Evolutionary conservation across 23 red algal genomes (phyloP).

Genomic region (Gracilariopsis chorda): DNA sequence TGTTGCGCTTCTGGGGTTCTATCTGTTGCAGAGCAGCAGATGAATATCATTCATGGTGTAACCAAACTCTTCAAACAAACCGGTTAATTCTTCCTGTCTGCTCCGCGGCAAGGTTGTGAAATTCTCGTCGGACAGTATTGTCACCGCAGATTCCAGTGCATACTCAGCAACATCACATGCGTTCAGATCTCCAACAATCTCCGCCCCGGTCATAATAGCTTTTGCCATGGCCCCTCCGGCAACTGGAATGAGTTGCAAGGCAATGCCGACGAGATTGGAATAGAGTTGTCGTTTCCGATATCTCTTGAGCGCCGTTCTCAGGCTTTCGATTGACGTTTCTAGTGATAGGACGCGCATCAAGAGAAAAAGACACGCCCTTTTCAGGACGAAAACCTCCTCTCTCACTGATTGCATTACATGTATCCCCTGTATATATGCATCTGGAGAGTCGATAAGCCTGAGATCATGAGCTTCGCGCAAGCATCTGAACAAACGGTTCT

Average conservation of each 20-base stretch:
- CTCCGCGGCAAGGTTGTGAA: background rate
- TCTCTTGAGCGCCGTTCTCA: background rate
- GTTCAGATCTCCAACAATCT: background rate
- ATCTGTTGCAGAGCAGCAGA: too few species aligned
- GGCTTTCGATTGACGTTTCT: background rate
- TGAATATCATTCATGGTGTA: too few species aligned
- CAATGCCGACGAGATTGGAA: background rate
- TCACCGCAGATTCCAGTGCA: background rate
- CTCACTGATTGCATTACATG: background rate
- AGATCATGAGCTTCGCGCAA: background rate
- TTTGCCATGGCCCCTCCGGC: background rate
- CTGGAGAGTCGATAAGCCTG: background rate
- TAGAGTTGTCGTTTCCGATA: background rate
- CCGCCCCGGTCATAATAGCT: background rate
- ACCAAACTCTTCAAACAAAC: too few species aligned
- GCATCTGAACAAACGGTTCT: background rate
- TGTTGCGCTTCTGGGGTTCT: too few species aligned
- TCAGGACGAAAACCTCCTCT: background rate
- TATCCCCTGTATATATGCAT: background rate
- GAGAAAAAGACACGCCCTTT: background rate
- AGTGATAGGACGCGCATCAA: background rate
- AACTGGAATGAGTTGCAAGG: background rate
- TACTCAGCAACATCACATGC: background rate
- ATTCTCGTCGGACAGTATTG: background rate
- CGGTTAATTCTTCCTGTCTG: background rate